Conservation (phyloP, 305 asterid species). For the Fraxinus latifolia region DNA sequence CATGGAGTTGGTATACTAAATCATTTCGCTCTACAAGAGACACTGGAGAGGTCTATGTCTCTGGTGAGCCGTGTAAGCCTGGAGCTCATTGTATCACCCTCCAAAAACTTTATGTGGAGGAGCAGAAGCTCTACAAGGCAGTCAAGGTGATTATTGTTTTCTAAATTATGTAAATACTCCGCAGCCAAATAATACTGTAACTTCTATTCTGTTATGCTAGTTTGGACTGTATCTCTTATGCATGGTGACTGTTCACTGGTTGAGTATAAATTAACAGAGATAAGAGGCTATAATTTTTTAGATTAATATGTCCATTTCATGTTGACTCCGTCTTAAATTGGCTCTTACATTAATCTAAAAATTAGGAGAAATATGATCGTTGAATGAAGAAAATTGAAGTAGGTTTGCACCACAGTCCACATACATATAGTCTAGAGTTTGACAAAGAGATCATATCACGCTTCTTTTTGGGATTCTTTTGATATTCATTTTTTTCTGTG, state of each 20-base stretch:
- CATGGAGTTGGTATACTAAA: conserved; percentile 71
- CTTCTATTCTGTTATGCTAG: not conserved
- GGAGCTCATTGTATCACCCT: conserved; percentile 78
- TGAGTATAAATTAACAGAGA: not conserved
- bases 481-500: not conserved
- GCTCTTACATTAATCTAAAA: not conserved
- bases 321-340: not conserved
- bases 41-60: conserved; percentile 30
- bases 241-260: not conserved
- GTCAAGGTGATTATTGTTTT: conserved; percentile 51
- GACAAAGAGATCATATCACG: not conserved
- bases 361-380: not conserved
- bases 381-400: not conserved
- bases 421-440: not conserved
- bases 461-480: not conserved
- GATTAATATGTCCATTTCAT: not conserved
- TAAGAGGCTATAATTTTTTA: not conserved
- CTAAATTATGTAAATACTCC: not conserved
- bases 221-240: not conserved
- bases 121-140: conserved; percentile 70
- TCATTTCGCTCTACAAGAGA: conserved; percentile 49
- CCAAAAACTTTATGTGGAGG: conserved; percentile 61
- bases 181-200: not conserved
- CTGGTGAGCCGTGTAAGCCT: conserved; percentile 70
- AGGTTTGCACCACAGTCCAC: not conserved